Evolutionary conservation across 805 yeast genomes (phyloP), one percentile per base, ranked within the genome.

Genomic region (Spathaspora gorwiae): DNA sequence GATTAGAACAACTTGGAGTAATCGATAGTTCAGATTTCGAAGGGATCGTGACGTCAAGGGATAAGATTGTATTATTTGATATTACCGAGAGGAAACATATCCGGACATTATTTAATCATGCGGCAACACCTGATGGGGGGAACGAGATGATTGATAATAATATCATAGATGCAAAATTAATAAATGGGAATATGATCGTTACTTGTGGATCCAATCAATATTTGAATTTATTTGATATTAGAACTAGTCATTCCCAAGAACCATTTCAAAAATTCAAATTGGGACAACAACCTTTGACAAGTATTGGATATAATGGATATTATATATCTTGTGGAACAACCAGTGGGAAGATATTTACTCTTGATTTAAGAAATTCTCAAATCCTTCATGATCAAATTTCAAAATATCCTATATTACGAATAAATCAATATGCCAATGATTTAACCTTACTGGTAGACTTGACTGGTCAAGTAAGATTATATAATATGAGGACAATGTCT

Each of bases 201-300:
- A 42, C 58, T 14, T 63, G 66, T 43, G 70, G 70, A 1, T 47
- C 51, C 13, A 58, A 56, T 40, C 57, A 57, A 41, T 39, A 44
- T 13, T 37, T 64, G 24, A 51, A 51, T 27, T 41, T 65, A 24
- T 61, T 50, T 47, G 71, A 66, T 44, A 45, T 54, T 36, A 49
- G 62, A 26, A 35, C 54, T 57, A 4, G 48, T 61, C 5, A 36
- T 27, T n/a, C n/a, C n/a, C n/a, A 8, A 26, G 14, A 26, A 8
- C 14, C 51, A 45, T 40, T 30, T 49, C 7, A 19, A 19, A 3
- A 2, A 3, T 19, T 55, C 5, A 50, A 52, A 37, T 38, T 56
- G 24, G 58, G 65, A n/a, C 39, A 46, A 34, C 66, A 62, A 39
- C 57, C 56, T 47, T 47, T 65, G 39, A 60, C 56, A 40, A 43